Evolutionary conservation across 2,329 filamentous ascomycete species (phyloP).

Genomic region (Diaporthe aspalathi): DNA sequence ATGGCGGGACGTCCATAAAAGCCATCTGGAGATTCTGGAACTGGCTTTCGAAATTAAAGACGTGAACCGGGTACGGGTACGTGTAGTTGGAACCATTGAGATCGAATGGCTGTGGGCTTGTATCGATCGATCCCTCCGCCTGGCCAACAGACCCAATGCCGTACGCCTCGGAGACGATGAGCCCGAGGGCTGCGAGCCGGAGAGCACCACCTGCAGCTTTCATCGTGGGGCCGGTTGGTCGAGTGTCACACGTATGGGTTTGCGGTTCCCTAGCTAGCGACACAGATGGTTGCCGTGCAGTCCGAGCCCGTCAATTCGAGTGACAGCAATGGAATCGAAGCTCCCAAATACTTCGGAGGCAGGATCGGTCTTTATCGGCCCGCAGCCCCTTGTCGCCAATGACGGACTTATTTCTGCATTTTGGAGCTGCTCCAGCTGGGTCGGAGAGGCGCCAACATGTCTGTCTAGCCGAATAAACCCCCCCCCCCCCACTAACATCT

Average conservation of each 20-base stretch:
- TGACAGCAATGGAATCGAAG: neutral
- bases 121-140: slow-evolving; percentile 18
- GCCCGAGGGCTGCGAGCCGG: neutral
- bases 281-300: neutral
- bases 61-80: slow-evolving; percentile 13
- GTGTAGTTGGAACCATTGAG: slow-evolving; percentile 28
- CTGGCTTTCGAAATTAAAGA: slow-evolving; percentile 27
- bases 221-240: neutral
- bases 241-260: neutral
- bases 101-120: slow-evolving; percentile 22
- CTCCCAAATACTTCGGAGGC: neutral
- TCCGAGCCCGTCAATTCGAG: neutral
- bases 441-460: neutral
- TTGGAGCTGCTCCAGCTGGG: slow-evolving; percentile 13
- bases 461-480: neutral
- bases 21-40: slow-evolving; percentile 26
- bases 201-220: neutral
- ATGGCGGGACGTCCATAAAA: slow-evolving; percentile 10
- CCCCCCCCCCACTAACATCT: neutral
- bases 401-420: slow-evolving; percentile 11
- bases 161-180: neutral
- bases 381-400: neutral
- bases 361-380: neutral
- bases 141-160: slow-evolving; percentile 10
- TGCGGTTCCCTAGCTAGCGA: neutral